These are phyloP conservation scores for Pogostemon cablin DNA, from an alignment of 257 asterid species.

Conservation along the genomic window DNA sequence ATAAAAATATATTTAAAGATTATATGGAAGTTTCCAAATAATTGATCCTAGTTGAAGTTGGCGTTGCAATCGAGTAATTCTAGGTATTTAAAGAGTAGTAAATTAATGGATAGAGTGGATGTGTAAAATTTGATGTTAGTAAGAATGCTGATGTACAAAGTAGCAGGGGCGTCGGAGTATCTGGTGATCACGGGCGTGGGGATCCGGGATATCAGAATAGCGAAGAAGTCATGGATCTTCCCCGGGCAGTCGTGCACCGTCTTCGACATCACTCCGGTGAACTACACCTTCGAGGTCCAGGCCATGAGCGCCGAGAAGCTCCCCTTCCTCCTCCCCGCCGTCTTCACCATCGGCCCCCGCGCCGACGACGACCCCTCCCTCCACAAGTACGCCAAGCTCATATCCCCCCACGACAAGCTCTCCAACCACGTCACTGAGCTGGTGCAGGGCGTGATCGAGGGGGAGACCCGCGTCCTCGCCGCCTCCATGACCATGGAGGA, in stretches of 20 bases:
- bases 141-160: slow-evolving; percentile 41
- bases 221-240: slow-evolving; percentile 62
- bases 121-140: too few species aligned
- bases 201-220: slow-evolving; percentile 46
- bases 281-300: slow-evolving; percentile 73
- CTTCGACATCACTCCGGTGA: slow-evolving; percentile 64
- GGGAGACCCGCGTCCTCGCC: slow-evolving; percentile 69
- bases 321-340: slow-evolving; percentile 72
- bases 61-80: too few species aligned
- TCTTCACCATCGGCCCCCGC: slow-evolving; percentile 72
- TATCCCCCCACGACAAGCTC: slow-evolving; percentile 61
- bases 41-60: too few species aligned
- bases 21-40: too few species aligned
- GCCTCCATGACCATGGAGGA: slow-evolving; percentile 83
- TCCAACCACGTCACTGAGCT: slow-evolving; percentile 65
- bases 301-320: slow-evolving; percentile 85
- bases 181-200: slow-evolving; percentile 64
- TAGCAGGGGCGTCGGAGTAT: slow-evolving; percentile 72
- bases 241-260: slow-evolving; percentile 55
- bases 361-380: slow-evolving; percentile 47
- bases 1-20: too few species aligned
- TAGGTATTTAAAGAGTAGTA: too few species aligned
- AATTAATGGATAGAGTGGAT: too few species aligned
- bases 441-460: slow-evolving; percentile 64
- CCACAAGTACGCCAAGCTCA: slow-evolving; percentile 61